Evolutionary conservation across 768 basidiomycete species (phyloP).

Genomic region (Rhodotorula taiwanensis): DNA sequence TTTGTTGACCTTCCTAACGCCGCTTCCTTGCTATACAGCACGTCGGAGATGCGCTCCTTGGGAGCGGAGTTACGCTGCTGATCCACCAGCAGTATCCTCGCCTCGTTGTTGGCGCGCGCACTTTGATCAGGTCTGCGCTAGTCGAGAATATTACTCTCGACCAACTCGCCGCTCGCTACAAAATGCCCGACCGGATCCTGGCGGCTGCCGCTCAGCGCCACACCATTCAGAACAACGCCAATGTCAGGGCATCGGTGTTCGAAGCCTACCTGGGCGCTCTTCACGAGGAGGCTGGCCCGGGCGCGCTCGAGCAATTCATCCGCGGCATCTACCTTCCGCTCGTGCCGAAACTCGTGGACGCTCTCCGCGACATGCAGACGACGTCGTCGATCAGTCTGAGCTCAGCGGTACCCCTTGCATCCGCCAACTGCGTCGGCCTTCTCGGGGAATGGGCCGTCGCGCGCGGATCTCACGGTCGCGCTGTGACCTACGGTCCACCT

Average conservation of each 20-base stretch:
- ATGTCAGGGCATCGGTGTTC: slow-evolving; percentile 19
- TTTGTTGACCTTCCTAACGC: not conserved
- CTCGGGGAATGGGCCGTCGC: slow-evolving; percentile 5
- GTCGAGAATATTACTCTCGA: slow-evolving; percentile 15
- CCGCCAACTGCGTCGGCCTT: slow-evolving; percentile 1
- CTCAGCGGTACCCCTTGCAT: no score
- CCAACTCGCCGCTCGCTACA: slow-evolving; percentile 4
- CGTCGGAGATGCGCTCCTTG: slow-evolving; percentile 22
- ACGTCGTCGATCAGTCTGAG: no score
- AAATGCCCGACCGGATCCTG: slow-evolving; percentile 3
- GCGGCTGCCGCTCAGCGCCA: not conserved
- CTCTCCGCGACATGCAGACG: not conserved
- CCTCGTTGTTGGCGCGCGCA: not conserved
- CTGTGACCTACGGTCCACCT: not conserved
- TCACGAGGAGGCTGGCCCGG: slow-evolving; percentile 11
- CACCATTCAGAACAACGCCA: not conserved
- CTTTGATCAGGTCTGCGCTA: slow-evolving; percentile 13
- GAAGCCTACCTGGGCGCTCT: slow-evolving; percentile 12
- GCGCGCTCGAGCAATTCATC: not conserved
- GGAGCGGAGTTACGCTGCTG: slow-evolving; percentile 1
- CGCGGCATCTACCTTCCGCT: slow-evolving; percentile 6
- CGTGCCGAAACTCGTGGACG: not conserved
- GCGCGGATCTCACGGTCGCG: not conserved
- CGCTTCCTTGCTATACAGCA: not conserved
- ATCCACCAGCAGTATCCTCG: slow-evolving; percentile 10